Conservation (phyloP, 768 basidiomycete genomes). For the Coprinopsis cinerea region DNA sequence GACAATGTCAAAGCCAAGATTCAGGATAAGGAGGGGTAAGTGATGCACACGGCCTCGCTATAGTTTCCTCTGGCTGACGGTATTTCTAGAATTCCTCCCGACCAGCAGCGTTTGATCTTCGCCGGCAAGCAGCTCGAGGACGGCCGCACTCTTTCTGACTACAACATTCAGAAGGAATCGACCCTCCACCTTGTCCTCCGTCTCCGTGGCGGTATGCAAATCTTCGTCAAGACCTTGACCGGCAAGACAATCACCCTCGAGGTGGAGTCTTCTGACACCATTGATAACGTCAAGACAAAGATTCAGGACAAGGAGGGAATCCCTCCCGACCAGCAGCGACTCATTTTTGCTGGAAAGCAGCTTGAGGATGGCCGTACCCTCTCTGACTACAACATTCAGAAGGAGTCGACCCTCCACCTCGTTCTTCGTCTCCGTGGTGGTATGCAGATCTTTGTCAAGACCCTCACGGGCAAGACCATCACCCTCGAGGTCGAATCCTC, state of each 20-base stretch:
- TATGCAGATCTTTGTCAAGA: constrained; percentile 91
- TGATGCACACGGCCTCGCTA: neutral
- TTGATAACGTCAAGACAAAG: constrained; percentile 77
- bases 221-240: constrained; percentile 77
- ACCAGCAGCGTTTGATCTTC: constrained; percentile 76
- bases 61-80: too few relatives aligned
- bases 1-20: constrained; percentile 78
- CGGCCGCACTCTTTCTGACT: constrained; percentile 78
- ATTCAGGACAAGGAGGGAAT: constrained; percentile 92
- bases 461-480: constrained; percentile 86
- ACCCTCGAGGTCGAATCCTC: constrained; percentile 91
- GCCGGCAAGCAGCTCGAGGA: constrained; percentile 84
- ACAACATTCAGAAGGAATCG: constrained; percentile 94
- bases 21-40: constrained; percentile 82
- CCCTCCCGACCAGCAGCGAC: constrained; percentile 82
- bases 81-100: constrained; percentile 71
- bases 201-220: constrained; percentile 88
- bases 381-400: constrained; percentile 89
- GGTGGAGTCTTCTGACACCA: constrained; percentile 74
- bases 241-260: constrained; percentile 91
- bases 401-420: constrained; percentile 78
- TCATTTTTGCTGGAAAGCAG: constrained; percentile 92
- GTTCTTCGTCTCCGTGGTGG: constrained; percentile 85
- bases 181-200: constrained; percentile 87
- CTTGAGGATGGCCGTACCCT: constrained; percentile 90